Evolutionary conservation across 345 rosid genomes (phyloP).

Genomic region (Conringia planisiliqua): DNA sequence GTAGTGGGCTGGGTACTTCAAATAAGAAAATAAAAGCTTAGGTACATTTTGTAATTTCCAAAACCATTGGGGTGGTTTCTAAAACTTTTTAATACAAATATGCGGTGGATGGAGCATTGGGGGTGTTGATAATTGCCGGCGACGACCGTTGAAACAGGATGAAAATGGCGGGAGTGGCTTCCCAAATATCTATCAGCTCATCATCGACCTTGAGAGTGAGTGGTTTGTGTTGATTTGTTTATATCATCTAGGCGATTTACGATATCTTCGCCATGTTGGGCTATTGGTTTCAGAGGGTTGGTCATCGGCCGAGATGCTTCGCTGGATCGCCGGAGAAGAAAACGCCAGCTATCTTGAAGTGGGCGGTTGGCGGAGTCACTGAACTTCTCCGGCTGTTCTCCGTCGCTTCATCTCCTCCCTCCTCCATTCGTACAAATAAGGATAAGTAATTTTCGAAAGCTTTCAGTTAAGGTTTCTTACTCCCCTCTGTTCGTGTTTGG

Average conservation of each 20-base stretch:
- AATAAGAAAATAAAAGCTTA: neutral
- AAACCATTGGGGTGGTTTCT: neutral
- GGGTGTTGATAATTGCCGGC: neutral
- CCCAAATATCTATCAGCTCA: neutral
- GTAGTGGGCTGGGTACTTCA: neutral
- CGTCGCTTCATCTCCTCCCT: constrained; percentile 16
- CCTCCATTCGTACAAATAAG: neutral
- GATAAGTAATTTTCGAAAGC: constrained; percentile 14
- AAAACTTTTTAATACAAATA: neutral
- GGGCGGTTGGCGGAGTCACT: constrained; percentile 73
- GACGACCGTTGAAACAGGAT: neutral
- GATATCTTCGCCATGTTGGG: neutral
- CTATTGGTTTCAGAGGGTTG: constrained; percentile 32
- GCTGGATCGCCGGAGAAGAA: constrained; percentile 38
- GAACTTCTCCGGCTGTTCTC: constrained; percentile 68
- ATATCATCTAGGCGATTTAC: neutral
- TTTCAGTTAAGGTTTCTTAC: neutral
- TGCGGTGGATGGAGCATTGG: constrained; percentile 14
- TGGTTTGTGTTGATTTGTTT: neutral
- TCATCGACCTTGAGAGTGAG: constrained; percentile 9
- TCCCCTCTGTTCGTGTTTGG: neutral
- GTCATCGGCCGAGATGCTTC: constrained; percentile 39
- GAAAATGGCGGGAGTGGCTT: constrained; percentile 35
- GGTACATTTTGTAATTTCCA: neutral
- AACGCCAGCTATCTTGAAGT: constrained; percentile 49